Base-by-base conservation (phyloP, 257 asterid genomes). In the Ilex asprella region DNA sequence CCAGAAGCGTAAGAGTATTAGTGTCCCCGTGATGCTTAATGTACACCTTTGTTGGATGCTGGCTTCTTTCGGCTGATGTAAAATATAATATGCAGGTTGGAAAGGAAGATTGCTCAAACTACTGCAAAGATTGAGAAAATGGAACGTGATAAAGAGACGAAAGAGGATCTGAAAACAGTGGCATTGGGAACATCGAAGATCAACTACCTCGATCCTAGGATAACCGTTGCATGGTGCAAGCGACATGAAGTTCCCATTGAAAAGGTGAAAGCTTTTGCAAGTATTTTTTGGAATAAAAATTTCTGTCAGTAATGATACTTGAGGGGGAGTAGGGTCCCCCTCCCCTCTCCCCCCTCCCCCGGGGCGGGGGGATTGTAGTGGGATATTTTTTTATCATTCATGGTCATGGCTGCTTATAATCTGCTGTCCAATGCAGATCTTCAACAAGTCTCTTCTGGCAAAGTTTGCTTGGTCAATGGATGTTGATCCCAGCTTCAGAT, bases 221-320 rank as follows among this genome's bases (percentile, higher is more conserved):
- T 93, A 74, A 82, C 97, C 14, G 99, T 93, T 55, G 99, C 97
- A 56, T 93, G 99, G 99, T 93, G 99, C 84, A 93, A 93, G 73
- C 95, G 96, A 71, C 94, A 77, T 2, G 97, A 93, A 73, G 97
- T 93, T 73, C 99, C 99, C 35, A 89, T 93, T 2, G 99, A 93
- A 78, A 93, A 89, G 99, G 99, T 87, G 54, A 56, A 55, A 47
- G 49, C 57, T 55, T 60, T n/a, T 3, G 49, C 30, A 5, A 30
- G n/a, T 43, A 27, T 41, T 55, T 13, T 35, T 30, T 44, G 2
- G 13, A n/a, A 16, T 39, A n/a, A 29, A 49, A 31, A 6, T 63
- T 2, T 31, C 9, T 65, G 31, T 30, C 30, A 12, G 41, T 31
- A 47, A 49, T 31, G 39, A 31, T 54, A 53, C 43, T 35, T n/a